These are phyloP conservation scores for Letharia lupina DNA, from an alignment of 495 filamentous ascomycete genomes.

Conservation along the genomic window DNA sequence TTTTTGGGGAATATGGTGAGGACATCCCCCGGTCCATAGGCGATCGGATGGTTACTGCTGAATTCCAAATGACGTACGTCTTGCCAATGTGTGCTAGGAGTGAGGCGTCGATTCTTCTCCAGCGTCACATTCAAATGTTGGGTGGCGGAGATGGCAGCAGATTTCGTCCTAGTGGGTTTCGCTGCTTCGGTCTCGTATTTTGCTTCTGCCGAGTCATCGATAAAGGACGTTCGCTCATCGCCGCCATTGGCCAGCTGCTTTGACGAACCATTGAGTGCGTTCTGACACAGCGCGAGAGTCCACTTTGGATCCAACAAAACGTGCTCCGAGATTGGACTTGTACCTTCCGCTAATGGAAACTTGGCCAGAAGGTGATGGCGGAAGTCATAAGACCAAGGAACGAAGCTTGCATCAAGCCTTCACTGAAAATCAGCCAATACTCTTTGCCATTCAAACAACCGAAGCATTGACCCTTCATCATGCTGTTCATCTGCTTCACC, in stretches of 20 bases:
- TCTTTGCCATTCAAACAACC: constrained; percentile 11
- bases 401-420: constrained; percentile 73
- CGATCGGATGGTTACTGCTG: constrained; percentile 35
- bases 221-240: background rate
- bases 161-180: background rate
- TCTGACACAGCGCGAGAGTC: constrained; percentile 40
- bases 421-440: constrained; percentile 23
- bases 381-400: constrained; percentile 67
- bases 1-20: constrained; percentile 82
- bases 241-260: background rate
- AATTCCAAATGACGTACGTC: constrained; percentile 77
- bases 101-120: constrained; percentile 59
- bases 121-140: constrained; percentile 28
- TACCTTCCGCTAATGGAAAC: constrained; percentile 58
- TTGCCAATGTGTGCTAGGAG: constrained; percentile 75
- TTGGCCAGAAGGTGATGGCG: constrained; percentile 52
- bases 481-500: constrained; percentile 91
- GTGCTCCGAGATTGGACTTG: constrained; percentile 65
- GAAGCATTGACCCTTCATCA: constrained; percentile 66
- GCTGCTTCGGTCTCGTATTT: background rate
- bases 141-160: background rate
- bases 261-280: background rate
- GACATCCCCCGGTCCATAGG: constrained; percentile 63
- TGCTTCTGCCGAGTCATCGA: background rate
- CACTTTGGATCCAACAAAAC: constrained; percentile 73